Evolutionary conservation across 345 rosid species (phyloP).

Genomic region (Salix suchowensis): DNA sequence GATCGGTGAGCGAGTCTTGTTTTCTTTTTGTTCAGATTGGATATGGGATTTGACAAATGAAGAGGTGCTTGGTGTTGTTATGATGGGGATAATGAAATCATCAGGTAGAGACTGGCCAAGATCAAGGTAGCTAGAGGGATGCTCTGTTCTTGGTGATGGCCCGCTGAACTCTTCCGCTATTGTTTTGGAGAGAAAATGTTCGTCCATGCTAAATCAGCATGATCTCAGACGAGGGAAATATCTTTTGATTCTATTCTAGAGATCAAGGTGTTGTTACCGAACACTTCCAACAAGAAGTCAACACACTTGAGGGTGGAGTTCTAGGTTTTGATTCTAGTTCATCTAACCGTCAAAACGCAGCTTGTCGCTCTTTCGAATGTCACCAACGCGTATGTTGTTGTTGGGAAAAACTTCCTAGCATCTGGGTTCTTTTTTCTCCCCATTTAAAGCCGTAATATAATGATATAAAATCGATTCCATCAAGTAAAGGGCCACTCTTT

Average conservation of each 20-base stretch:
- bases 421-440: not conserved
- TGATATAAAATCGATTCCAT: not conserved
- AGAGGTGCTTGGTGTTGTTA: slow-evolving; percentile 31
- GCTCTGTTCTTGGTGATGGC: slow-evolving; percentile 21
- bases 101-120: slow-evolving; percentile 26
- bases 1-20: slow-evolving; percentile 35
- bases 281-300: not conserved
- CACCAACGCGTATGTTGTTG: not conserved
- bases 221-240: not conserved
- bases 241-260: not conserved
- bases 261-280: too few relatives aligned
- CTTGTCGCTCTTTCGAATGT: not conserved
- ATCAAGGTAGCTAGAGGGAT: slow-evolving; percentile 28
- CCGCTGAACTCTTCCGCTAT: slow-evolving; percentile 16
- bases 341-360: slow-evolving; percentile 8
- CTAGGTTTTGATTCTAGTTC: not conserved
- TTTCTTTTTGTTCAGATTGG: slow-evolving; percentile 39
- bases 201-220: slow-evolving; percentile 29
- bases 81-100: slow-evolving; percentile 33
- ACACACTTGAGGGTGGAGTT: not conserved
- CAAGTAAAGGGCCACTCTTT: not conserved
- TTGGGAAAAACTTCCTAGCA: not conserved
- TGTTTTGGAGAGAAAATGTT: slow-evolving; percentile 34
- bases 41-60: slow-evolving; percentile 40
- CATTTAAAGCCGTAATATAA: not conserved